Evolutionary conservation across 345 rosid species (phyloP), one percentile per base, ranked within the genome.

Genomic region (Acer campestre): DNA sequence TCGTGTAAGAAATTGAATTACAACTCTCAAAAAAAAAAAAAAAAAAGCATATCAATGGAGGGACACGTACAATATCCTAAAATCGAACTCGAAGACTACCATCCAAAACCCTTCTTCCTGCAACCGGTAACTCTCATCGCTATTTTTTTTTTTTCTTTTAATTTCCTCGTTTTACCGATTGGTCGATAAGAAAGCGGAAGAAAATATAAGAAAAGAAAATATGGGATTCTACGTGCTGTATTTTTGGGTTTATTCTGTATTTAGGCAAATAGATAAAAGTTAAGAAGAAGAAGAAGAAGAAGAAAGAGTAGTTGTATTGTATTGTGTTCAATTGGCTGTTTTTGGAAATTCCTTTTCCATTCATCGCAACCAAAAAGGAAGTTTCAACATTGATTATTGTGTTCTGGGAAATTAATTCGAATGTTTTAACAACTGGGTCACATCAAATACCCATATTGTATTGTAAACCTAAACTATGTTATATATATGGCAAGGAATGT

Each of bases 1-100:
- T 46, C 14, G 49, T 9, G 49, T 46, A 46, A 46, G 49, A 46
- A 46, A 46, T 46, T 46, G 13, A 46, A 46, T 46, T 46, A 46
- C 49, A 59, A n/a, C 22, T 56, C 11, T 17, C 11, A 10, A 14
- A 56, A 12, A 42, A 6, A 23, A 11, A 14, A 35, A 12, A 44
- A 1, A 42, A 11, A 7, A 18, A 65, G 31, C 55, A 12, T 20
- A 12, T 38, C 71, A 58, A 81, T 75, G 84, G 81, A 75, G 46
- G 77, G 68, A 29, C 44, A 10, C 48, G 35, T 70, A 59, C 68
- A 31, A 7, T 82, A 78, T 56, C 84, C 84, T 59, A 71, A 75
- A 75, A 70, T 78, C 23, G n/a, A 58, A 49, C 62, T 58, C 10
- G 82, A 75, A 31, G 79, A 78, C n/a, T 75, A 53, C 70, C 58